Base-by-base conservation (phyloP, 202 grass and related monocot species). In the Setaria viridis region DNA sequence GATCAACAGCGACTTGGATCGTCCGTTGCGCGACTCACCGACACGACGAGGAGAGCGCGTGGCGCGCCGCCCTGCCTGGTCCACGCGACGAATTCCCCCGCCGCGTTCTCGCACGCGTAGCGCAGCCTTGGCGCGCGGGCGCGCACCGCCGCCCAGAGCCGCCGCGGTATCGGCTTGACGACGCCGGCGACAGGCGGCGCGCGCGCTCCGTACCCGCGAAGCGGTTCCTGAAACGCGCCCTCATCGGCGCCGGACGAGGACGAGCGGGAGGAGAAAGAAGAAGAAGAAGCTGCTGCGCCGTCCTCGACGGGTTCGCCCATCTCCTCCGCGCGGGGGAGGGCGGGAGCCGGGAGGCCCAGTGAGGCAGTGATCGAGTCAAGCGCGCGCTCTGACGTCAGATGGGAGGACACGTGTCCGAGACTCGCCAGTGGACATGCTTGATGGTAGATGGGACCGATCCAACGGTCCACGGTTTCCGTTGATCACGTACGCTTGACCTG, bases 11-110 rank as follows among this genome's bases (percentile, higher is more conserved):
- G 50, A 53, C 16, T 7, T 10, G 55, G 19, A 58, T 58, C n/a
- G 56, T 58, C 6, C 39, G 39, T 41, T 41, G 39, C 39, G 34
- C 7, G 64, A 79, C 90, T 82, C 80, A 97, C 95, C 69, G 87
- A 92, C 55, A 90, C 84, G 82, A 93, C 74, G 60, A 92, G 82
- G 29, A 95, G 76, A 17, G 85, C 82, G 25, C 91, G 85, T 35
- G 80, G 65, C 41, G 89, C 17, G 82, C 89, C 74, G 55, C 93
- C 93, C 5, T 39, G 82, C 76, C 91, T 85, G 34, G 91, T 95
- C 91, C 95, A 98, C 30, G 80, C 62, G 2, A 80, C 65, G 75
- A 98, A 83, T 67, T 87, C 80, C 16, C 49, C 3, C 5, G 83
- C 89, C 12, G 91, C 72, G 67, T 79, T 78, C 49, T 73, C 74